Conservation (phyloP, 805 yeast species). For the Starmerella sp. region DNA sequence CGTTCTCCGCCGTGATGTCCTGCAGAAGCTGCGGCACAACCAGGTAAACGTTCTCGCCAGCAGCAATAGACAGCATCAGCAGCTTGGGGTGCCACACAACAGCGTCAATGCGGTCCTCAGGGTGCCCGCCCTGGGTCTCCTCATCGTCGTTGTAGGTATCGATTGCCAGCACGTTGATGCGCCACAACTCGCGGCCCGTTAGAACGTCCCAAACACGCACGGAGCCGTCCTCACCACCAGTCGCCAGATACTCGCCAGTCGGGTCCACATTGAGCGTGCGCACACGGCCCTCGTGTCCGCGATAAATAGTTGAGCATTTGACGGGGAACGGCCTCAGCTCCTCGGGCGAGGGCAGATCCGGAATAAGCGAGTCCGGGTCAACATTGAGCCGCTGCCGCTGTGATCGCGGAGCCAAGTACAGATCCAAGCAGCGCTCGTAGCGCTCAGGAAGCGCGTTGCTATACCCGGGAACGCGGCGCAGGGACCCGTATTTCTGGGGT, state of each 20-base stretch:
- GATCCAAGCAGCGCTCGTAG: constrained; percentile 87
- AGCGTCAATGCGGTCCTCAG: constrained; percentile 33
- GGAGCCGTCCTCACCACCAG: constrained; percentile 95
- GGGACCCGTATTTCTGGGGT: constrained; percentile 69
- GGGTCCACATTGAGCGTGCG: constrained; percentile 80
- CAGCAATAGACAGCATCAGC: constrained; percentile 63
- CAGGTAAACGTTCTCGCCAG: constrained; percentile 68
- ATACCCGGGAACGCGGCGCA: constrained; percentile 92
- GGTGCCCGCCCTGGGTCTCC: constrained; percentile 30
- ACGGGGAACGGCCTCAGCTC: constrained; percentile 96
- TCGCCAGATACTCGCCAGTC: constrained; percentile 86
- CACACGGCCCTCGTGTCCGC: constrained; percentile 75
- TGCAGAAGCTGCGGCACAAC: constrained; percentile 76
- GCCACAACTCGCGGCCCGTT: constrained; percentile 87
- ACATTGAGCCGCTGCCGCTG: constrained; percentile 82
- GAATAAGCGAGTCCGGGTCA: constrained; percentile 91
- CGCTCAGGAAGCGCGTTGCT: constrained; percentile 74
- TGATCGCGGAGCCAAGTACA: constrained; percentile 92
- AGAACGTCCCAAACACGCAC: constrained; percentile 94
- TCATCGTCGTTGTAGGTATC: constrained; percentile 28
- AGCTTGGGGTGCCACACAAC: constrained; percentile 84
- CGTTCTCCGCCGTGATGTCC: constrained; percentile 76
- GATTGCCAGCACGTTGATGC: constrained; percentile 27
- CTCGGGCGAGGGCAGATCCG: constrained; percentile 92
- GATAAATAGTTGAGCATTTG: constrained; percentile 67